Conservation (phyloP, 768 basidiomycete genomes). For the Collybia sp. region DNA sequence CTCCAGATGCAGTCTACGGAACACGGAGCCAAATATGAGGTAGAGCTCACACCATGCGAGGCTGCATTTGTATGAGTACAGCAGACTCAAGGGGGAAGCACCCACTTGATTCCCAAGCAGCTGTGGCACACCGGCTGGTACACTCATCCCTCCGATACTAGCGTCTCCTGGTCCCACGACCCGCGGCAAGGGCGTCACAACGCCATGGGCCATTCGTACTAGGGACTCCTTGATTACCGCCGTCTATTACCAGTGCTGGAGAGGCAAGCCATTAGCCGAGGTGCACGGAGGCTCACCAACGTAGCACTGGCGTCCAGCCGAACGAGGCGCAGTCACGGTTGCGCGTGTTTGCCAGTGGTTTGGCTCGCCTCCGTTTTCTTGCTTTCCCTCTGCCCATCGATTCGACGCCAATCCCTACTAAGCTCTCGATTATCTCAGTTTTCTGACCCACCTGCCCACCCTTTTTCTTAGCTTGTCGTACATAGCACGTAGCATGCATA, state of each 20-base stretch:
- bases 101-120: slow-evolving; percentile 41
- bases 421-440: no score
- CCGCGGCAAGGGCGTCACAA: slow-evolving; percentile 32
- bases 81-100: neutral
- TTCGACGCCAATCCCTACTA: no score
- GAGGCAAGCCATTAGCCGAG: no score
- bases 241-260: slow-evolving; percentile 30
- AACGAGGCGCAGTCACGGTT: neutral
- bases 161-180: slow-evolving; percentile 28
- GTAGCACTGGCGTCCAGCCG: no score
- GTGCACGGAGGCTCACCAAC: slow-evolving; percentile 5
- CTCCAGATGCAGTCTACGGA: slow-evolving; percentile 30
- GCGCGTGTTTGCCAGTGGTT: neutral
- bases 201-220: slow-evolving; percentile 32
- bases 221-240: slow-evolving; percentile 45
- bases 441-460: no score
- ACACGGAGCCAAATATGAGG: slow-evolving; percentile 31
- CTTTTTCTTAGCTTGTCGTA: no score
- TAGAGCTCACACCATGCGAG: slow-evolving; percentile 41
- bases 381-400: no score
- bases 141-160: slow-evolving; percentile 24
- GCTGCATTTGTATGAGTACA: slow-evolving; percentile 12
- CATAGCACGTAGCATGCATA: no score
- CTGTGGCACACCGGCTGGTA: slow-evolving; percentile 38
- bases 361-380: no score